These are phyloP conservation scores for Actinomucor elegans DNA, from an alignment of 371 early-diverging fungal species.

Conservation along the genomic window DNA sequence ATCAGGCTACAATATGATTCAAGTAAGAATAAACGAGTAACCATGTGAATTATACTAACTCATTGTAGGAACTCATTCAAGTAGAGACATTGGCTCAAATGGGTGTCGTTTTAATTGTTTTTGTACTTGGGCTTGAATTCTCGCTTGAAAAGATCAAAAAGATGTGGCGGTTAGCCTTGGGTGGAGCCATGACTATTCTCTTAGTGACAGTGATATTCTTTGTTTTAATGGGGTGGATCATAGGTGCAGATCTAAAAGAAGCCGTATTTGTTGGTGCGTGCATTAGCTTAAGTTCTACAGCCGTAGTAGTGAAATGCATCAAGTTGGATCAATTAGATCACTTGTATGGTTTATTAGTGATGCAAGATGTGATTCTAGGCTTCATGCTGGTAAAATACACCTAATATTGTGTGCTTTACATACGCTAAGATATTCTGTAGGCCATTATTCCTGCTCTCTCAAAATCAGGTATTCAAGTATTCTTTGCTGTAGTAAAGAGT, in stretches of 20 bases:
- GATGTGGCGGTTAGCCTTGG: slow-evolving; percentile 55
- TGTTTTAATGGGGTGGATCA: slow-evolving; percentile 34
- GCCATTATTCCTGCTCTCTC: slow-evolving; percentile 60
- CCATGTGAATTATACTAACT: not conserved
- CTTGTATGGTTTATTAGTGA: slow-evolving; percentile 50
- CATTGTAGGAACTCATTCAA: slow-evolving; percentile 49
- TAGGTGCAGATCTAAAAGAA: slow-evolving; percentile 46
- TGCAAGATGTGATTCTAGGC: slow-evolving; percentile 64
- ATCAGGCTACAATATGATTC: slow-evolving; percentile 51
- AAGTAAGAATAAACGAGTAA: slow-evolving; percentile 25
- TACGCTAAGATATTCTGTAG: too few species aligned
- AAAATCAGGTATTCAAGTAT: slow-evolving; percentile 45
- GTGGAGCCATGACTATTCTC: slow-evolving; percentile 51
- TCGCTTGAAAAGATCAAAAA: slow-evolving; percentile 52
- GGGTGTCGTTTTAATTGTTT: slow-evolving; percentile 59
- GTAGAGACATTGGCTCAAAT: slow-evolving; percentile 58
- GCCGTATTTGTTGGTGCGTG: slow-evolving; percentile 56
- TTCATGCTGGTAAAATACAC: slow-evolving; percentile 64
- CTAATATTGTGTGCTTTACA: too few species aligned
- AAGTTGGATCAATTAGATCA: slow-evolving; percentile 47
- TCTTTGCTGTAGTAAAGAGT: slow-evolving; percentile 35
- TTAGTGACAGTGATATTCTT: slow-evolving; percentile 42
- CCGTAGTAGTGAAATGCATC: slow-evolving; percentile 57
- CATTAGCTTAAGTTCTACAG: slow-evolving; percentile 56
- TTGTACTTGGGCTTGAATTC: slow-evolving; percentile 65